Evolutionary conservation across 2,329 filamentous ascomycete genomes (phyloP), one percentile per base, ranked within the genome.

Genomic region (Aspergillus sp.): DNA sequence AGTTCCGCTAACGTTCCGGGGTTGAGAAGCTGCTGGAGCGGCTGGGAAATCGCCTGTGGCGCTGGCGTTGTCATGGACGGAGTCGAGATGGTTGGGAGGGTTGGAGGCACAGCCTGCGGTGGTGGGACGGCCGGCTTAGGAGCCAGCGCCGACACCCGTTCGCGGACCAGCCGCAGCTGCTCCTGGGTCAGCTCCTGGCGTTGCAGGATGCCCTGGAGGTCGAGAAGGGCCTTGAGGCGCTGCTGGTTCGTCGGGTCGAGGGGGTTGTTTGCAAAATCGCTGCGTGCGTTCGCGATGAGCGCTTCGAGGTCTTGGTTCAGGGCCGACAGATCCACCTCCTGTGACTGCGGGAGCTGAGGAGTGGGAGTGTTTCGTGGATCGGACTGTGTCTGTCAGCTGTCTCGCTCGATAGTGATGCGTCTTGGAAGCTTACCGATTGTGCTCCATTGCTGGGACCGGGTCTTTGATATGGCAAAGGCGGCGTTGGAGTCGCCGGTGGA

Each of bases 231-330:
- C 75, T 90, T 89, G 66, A 96, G 78, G 74, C 88, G 89, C 66
- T 84, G 86, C 69, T 90, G 87, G 68, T 90, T 81, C 73, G 84
- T 83, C 73, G 80, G 74, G 77, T 96, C 89, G 78, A 86, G 83
- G 55, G 88, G 87, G 69, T 86, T 90, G 60, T 83, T 83, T 60
- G 87, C 85, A 75, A 90, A 88, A 65, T 91, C 87, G 60, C 81
- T 79, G 74, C 87, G 87, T 59, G 87, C 86, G 61, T 82, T 82
- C 65, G 80, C 74, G 69, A 96, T 90, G 63, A 96, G 79, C 65
- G 83, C 84, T 64, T 88, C 84, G 69, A 96, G 86, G 75, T 96
- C 91, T 76, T 82, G 83, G 74, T 89, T 90, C 71, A 97, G 80
- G 66, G 84, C 82, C 66, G 89, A 86, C 77, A 88, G 77, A 75